Percentiles rank a stretch among this genome's conserved stretches.
phyloP scores from a whole-genome alignment of 2,329 filamentous ascomycete genomes.

The Cucurbitaria berberidis region DNA sequence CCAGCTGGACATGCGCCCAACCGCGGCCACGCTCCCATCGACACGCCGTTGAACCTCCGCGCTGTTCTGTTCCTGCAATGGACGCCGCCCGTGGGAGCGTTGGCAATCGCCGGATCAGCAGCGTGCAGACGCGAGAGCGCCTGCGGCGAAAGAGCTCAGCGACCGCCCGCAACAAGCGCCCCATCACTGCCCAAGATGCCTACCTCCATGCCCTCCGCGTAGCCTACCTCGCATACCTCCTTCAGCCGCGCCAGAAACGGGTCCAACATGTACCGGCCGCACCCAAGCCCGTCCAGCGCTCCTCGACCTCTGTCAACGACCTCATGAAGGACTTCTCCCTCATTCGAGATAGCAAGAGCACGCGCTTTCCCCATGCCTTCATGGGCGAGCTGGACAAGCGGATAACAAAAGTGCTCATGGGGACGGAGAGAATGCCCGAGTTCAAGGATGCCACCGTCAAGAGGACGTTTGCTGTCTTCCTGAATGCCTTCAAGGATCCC shows the following conservation, averaged over 20 bases:
- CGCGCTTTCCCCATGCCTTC: constrained; percentile 73
- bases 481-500: constrained; percentile 89
- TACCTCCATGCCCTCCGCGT: constrained; percentile 90
- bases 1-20: constrained; percentile 36
- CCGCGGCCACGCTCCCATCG: constrained; percentile 13
- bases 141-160: constrained; percentile 49
- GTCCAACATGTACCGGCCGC: constrained; percentile 77
- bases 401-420: constrained; percentile 79
- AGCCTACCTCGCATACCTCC: constrained; percentile 89
- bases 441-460: constrained; percentile 92
- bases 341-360: constrained; percentile 71
- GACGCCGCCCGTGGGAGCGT: constrained; percentile 34
- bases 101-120: constrained; percentile 50
- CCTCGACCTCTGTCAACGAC: constrained; percentile 76
- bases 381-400: constrained; percentile 75
- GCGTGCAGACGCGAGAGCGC: constrained; percentile 49
- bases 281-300: constrained; percentile 68
- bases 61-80: constrained; percentile 34
- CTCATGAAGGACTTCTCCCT: constrained; percentile 85
- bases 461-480: constrained; percentile 90
- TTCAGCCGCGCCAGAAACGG: constrained; percentile 87
- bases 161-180: constrained; percentile 44
- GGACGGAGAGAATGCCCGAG: constrained; percentile 82
- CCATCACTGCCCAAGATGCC: constrained; percentile 71
- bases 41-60: constrained; percentile 24